Evolutionary conservation across 1,284 basidiomycete species (phyloP).

Genomic region (Sutorius eximius): DNA sequence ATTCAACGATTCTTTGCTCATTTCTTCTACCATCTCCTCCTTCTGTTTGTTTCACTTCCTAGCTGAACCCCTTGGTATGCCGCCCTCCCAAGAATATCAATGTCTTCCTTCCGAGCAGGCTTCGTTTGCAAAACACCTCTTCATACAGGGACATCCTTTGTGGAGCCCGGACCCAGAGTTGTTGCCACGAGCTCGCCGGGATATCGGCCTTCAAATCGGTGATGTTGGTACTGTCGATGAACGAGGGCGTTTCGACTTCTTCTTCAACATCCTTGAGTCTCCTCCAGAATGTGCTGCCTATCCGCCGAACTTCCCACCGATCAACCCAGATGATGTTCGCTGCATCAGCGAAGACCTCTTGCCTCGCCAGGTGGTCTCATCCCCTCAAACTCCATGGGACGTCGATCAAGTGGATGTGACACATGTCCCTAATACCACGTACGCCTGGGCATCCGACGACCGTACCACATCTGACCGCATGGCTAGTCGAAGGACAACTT

Average conservation of each 20-base stretch:
- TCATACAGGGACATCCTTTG: constrained; percentile 4
- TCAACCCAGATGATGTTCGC: neutral
- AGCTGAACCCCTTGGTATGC: neutral
- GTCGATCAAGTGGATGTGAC: neutral
- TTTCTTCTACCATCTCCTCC: too few species aligned
- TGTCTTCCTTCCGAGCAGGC: neutral
- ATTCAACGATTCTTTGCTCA: too few species aligned
- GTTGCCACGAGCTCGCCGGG: neutral
- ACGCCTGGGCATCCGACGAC: neutral
- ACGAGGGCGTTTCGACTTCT: neutral
- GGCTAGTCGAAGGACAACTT: neutral
- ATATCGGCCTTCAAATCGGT: neutral
- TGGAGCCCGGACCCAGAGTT: neutral
- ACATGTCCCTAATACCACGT: neutral
- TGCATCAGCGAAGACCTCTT: neutral
- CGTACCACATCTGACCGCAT: neutral
- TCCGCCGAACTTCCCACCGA: neutral
- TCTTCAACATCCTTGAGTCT: constrained; percentile 3
- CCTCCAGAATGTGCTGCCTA: neutral
- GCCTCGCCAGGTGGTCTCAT: neutral
- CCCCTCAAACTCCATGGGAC: neutral
- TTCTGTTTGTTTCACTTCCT: neutral
- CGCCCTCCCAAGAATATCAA: neutral
- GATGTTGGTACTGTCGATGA: constrained; percentile 6
- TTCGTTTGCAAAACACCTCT: neutral